Percentiles rank a stretch among this genome's conserved stretches.
Evolutionary conservation across 225 moss, liverwort and hornwort genomes (phyloP).

Genomic region (Marchantia polymorpha): DNA sequence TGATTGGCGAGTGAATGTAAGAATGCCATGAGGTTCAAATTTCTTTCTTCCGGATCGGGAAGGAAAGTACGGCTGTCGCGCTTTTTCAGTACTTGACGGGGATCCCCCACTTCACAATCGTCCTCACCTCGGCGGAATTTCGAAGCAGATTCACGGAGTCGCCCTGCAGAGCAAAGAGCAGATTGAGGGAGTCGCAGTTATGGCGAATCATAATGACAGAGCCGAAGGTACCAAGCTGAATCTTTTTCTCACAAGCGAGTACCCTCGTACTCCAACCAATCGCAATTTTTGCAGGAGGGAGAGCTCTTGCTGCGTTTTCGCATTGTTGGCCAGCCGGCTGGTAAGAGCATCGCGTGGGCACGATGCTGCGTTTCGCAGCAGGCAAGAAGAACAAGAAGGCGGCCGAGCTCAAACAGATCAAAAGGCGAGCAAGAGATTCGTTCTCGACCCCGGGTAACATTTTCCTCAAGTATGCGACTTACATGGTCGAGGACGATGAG

Average conservation of each 20-base stretch:
- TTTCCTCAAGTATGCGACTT: slow-evolving; percentile 12
- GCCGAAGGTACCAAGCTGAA: background rate
- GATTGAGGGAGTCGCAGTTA: background rate
- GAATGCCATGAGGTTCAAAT: background rate
- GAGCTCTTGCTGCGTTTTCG: slow-evolving; percentile 20
- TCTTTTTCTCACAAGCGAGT: slow-evolving; percentile 23
- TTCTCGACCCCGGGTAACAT: slow-evolving; percentile 16
- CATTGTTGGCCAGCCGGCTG: slow-evolving; percentile 19
- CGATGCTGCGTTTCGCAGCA: background rate
- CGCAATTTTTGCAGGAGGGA: background rate
- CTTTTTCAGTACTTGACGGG: background rate
- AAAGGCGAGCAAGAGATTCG: slow-evolving; percentile 16
- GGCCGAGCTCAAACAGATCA: background rate
- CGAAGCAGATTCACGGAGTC: slow-evolving; percentile 12
- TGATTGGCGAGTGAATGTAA: background rate
- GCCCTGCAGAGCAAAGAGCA: background rate
- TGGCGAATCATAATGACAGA: background rate
- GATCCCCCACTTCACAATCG: background rate
- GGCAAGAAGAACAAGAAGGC: slow-evolving; percentile 6
- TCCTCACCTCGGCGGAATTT: background rate
- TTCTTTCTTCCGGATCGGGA: background rate
- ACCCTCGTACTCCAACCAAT: slow-evolving; percentile 7
- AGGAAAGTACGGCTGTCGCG: background rate
- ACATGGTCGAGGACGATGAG: background rate
- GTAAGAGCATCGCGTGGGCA: slow-evolving; percentile 7